Conservation (phyloP, 2,329 filamentous ascomycete genomes). For the Colletotrichum musae region DNA sequence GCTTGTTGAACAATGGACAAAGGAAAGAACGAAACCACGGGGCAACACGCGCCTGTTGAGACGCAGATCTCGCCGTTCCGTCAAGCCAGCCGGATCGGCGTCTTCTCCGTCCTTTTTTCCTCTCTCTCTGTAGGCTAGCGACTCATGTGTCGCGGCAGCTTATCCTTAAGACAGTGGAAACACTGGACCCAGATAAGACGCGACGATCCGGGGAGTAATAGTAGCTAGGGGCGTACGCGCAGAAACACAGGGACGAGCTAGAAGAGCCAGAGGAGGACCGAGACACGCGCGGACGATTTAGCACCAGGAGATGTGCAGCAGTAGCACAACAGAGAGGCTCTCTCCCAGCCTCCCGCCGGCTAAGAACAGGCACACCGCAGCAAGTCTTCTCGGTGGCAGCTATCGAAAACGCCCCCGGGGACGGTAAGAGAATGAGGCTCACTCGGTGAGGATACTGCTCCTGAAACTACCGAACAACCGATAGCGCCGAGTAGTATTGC, state of each 20-base stretch:
- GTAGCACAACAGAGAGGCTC: too few relatives aligned
- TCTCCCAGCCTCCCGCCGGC: too few relatives aligned
- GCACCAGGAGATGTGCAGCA: neutral
- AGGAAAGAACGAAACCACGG: neutral
- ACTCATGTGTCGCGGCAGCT: neutral
- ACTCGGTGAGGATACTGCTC: too few relatives aligned
- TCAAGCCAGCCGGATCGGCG: conserved; percentile 18
- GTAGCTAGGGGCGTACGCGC: conserved; percentile 15
- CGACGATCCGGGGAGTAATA: neutral
- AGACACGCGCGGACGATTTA: conserved; percentile 6
- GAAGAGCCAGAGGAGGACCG: neutral
- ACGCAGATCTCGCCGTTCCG: conserved; percentile 2
- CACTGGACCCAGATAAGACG: neutral
- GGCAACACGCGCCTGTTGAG: neutral
- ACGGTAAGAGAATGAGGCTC: too few relatives aligned
- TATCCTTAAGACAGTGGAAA: conserved; percentile 7
- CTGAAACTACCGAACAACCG: too few relatives aligned
- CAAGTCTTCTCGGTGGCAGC: too few relatives aligned
- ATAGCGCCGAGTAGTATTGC: too few relatives aligned
- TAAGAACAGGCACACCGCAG: too few relatives aligned
- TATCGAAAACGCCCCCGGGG: too few relatives aligned
- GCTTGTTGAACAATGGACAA: neutral
- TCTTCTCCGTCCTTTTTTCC: conserved; percentile 2
- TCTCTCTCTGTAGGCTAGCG: neutral
- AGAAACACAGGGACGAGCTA: neutral